These are phyloP conservation scores for Arthrobotrys musiformis DNA, from an alignment of 2,329 filamentous ascomycete genomes.

Conservation along the genomic window DNA sequence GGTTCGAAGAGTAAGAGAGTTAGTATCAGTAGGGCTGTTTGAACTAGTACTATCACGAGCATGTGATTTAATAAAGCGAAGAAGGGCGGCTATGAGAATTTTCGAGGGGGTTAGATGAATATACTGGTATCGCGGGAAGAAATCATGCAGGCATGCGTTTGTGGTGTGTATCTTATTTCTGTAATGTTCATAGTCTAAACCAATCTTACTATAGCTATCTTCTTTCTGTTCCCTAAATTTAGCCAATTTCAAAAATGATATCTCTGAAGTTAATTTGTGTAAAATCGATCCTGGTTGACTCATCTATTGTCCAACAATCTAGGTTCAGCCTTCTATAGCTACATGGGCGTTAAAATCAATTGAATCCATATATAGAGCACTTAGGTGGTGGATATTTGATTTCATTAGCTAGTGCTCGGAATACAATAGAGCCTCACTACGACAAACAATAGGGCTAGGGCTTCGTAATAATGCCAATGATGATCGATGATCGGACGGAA, in stretches of 20 bases:
- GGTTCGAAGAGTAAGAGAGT: constrained; percentile 7
- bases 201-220: not conserved
- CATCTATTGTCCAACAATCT: too few species aligned
- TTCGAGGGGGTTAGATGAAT: not conserved
- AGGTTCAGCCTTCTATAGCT: too few species aligned
- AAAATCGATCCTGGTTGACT: too few species aligned
- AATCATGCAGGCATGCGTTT: not conserved
- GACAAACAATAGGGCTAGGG: not conserved
- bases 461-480: not conserved
- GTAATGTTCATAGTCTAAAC: not conserved
- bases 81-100: not conserved
- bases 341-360: not conserved
- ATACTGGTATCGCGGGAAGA: not conserved
- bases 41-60: too few species aligned
- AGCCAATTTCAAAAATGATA: not conserved
- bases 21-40: constrained; percentile 37
- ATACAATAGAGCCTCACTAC: not conserved
- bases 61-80: too few species aligned
- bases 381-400: not conserved
- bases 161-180: not conserved
- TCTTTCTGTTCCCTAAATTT: not conserved
- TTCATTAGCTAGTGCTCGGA: not conserved
- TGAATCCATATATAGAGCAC: not conserved
- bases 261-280: not conserved
- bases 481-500: not conserved